phyloP scores from a whole-genome alignment of 148 eudicot genomes.

The Beta vulgaris region DNA sequence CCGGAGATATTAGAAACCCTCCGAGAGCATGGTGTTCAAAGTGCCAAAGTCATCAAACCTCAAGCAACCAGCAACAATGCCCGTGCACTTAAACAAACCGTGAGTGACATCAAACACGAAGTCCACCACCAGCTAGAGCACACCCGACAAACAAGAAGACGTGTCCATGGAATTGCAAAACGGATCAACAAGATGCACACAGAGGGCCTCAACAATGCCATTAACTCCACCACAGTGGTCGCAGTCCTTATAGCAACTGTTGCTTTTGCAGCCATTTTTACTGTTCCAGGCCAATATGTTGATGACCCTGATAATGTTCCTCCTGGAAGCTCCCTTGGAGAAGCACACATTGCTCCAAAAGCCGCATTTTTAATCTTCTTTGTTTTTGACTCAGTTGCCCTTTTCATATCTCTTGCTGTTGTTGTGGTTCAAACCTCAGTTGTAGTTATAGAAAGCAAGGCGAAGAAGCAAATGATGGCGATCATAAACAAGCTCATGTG shows the following conservation, averaged over 20 bases:
- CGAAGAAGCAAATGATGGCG: slow-evolving; percentile 90
- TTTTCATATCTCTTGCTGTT: slow-evolving; percentile 79
- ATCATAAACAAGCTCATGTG: slow-evolving; percentile 86
- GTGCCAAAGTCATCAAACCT: slow-evolving; percentile 49
- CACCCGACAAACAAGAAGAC: slow-evolving; percentile 63
- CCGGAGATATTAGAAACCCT: slow-evolving; percentile 43
- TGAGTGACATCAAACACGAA: slow-evolving; percentile 82
- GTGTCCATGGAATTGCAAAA: slow-evolving; percentile 69
- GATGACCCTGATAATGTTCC: slow-evolving; percentile 52
- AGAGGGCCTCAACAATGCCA: slow-evolving; percentile 79
- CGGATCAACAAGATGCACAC: slow-evolving; percentile 72
- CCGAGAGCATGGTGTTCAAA: slow-evolving; percentile 54
- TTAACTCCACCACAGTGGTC: slow-evolving; percentile 76
- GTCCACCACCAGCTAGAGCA: slow-evolving; percentile 78
- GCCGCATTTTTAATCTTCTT: slow-evolving; percentile 54
- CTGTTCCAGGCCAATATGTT: slow-evolving; percentile 67
- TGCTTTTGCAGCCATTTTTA: slow-evolving; percentile 79
- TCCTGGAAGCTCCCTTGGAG: slow-evolving; percentile 59
- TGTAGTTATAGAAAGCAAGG: slow-evolving; percentile 84
- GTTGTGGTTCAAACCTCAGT: slow-evolving; percentile 84
- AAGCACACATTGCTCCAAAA: slow-evolving; percentile 64
- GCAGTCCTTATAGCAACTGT: slow-evolving; percentile 82
- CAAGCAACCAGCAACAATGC: slow-evolving; percentile 46
- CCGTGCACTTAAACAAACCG: slow-evolving; percentile 68
- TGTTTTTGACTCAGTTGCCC: slow-evolving; percentile 66